Percentiles rank a stretch among this genome's conserved stretches.
These are phyloP conservation scores for Chlorella sorokiniana DNA, from an alignment of 139 green algal species.

Conservation along the genomic window DNA sequence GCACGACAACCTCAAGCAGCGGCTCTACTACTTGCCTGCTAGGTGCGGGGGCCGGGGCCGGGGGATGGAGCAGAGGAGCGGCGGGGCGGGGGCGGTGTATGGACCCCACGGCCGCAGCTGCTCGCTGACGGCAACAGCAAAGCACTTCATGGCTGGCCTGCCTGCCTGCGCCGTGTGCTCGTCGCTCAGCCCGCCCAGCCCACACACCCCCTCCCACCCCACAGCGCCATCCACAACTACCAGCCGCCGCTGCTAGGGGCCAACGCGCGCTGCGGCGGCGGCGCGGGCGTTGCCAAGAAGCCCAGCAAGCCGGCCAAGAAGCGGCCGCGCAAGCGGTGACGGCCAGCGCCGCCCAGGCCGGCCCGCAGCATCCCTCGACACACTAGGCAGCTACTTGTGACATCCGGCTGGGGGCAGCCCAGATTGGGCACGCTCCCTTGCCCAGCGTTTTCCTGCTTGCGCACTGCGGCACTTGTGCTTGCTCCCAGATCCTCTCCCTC, in stretches of 20 bases:
- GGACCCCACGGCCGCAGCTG: too few relatives aligned
- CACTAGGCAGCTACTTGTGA: background rate
- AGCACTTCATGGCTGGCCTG: background rate
- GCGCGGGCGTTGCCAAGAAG: conserved; percentile 20
- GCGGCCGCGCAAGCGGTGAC: conserved; percentile 35
- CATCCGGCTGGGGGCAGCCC: too few relatives aligned
- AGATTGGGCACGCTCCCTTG: background rate
- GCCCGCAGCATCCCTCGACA: background rate
- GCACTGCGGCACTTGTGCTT: too few relatives aligned
- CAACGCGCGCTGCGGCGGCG: conserved; percentile 1
- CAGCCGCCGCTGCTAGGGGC: background rate
- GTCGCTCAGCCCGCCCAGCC: too few relatives aligned
- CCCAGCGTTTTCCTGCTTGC: too few relatives aligned
- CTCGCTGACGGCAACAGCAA: too few relatives aligned
- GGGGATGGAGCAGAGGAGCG: background rate
- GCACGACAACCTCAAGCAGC: conserved; percentile 67
- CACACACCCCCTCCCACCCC: background rate
- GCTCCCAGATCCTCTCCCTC: too few relatives aligned
- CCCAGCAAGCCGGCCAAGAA: conserved; percentile 35
- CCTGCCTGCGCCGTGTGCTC: too few relatives aligned
- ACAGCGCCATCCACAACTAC: background rate
- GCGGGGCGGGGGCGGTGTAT: background rate
- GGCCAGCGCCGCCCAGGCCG: background rate
- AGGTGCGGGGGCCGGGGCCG: background rate
- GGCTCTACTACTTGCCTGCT: conserved; percentile 66